Conservation (phyloP, 106 monocot species). For the Phalaenopsis equestris region DNA sequence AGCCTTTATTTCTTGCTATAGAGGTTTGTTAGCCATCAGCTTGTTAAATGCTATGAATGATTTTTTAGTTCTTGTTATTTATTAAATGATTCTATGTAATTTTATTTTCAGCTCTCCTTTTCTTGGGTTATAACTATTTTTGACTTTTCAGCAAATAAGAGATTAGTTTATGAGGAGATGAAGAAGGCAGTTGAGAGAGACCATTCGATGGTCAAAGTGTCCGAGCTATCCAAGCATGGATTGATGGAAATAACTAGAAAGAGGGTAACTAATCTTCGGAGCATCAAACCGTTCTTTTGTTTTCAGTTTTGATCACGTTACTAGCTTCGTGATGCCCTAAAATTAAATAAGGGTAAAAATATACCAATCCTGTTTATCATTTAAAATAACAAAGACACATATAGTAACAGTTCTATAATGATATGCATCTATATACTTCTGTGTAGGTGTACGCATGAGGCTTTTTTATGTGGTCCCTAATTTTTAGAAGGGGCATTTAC, state of each 20-base stretch:
- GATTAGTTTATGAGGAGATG: constrained; percentile 84
- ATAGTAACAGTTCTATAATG: no score
- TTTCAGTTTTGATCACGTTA: background rate
- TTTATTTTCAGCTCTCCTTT: background rate
- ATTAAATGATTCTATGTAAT: background rate
- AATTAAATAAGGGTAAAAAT: no score
- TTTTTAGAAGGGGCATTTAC: no score
- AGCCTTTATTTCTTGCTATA: no score
- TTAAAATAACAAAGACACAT: no score
- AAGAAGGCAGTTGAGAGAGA: constrained; percentile 82
- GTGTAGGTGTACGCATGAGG: no score
- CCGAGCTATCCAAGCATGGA: constrained; percentile 84
- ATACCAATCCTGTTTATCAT: no score
- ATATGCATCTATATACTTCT: no score
- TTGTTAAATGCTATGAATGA: background rate
- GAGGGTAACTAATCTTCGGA: constrained; percentile 36
- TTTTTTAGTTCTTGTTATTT: background rate
- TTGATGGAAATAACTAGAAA: constrained; percentile 98
- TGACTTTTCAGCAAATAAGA: constrained; percentile 58
- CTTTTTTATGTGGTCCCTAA: no score
- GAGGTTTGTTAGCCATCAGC: background rate
- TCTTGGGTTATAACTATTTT: background rate
- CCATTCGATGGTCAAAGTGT: constrained; percentile 74
- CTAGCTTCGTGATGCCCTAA: background rate
- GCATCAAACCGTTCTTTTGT: background rate